Conservation (phyloP, 2,329 filamentous ascomycete species). For the Ophiostoma pallidulum region DNA sequence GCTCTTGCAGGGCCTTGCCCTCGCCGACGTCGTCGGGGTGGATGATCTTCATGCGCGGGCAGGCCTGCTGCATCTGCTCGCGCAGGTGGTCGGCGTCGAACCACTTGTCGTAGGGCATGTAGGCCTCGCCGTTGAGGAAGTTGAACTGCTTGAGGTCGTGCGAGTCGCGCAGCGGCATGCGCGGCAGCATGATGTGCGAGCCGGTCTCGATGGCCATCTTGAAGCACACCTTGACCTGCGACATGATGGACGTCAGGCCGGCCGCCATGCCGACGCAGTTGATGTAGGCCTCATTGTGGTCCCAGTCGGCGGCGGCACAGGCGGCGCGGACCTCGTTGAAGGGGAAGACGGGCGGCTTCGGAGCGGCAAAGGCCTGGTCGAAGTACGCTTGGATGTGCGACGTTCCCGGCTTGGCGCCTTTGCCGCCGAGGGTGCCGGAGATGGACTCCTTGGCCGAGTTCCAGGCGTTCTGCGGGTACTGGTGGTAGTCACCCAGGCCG, state of each 20-base stretch:
- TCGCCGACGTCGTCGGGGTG: conserved; percentile 18
- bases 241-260: conserved; percentile 26
- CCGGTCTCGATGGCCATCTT: conserved; percentile 28
- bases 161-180: conserved; percentile 26
- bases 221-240: conserved; percentile 27
- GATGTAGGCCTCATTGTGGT: conserved; percentile 22
- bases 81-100: conserved; percentile 25
- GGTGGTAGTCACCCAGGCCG: conserved; percentile 2
- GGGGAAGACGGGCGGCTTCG: conserved; percentile 15
- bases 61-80: conserved; percentile 18
- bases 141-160: conserved; percentile 24
- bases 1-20: conserved; percentile 15
- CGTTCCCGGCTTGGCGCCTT: neutral
- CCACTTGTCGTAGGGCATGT: conserved; percentile 26
- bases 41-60: conserved; percentile 26
- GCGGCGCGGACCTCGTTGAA: conserved; percentile 19
- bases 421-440: neutral
- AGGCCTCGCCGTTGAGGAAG: conserved; percentile 23
- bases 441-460: conserved; percentile 14
- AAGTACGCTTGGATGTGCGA: conserved; percentile 21
- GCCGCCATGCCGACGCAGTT: conserved; percentile 25
- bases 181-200: conserved; percentile 22
- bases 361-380: conserved; percentile 23
- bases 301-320: conserved; percentile 22
- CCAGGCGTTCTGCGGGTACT: conserved; percentile 14